A percentile compares a stretch with the other conserved stretches of the same genome.
These are phyloP conservation scores for Hippophae tibetana DNA, from an alignment of 306 rosid genomes.

Conservation along the genomic window DNA sequence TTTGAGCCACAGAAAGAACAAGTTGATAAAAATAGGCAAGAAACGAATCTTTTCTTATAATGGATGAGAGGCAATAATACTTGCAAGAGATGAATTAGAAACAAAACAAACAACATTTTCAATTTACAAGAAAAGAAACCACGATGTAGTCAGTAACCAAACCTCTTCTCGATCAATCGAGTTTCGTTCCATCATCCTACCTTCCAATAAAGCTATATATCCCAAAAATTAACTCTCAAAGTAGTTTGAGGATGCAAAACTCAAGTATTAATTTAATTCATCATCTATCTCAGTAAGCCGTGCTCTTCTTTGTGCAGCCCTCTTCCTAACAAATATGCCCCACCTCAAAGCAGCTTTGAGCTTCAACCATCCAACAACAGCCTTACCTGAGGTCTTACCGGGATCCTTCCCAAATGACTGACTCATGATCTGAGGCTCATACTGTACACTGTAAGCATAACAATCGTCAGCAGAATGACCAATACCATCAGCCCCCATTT, in stretches of 20 bases:
- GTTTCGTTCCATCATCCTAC: neutral
- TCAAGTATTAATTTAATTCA: constrained; percentile 4
- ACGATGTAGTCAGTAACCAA: too few relatives aligned
- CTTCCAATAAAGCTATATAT: neutral
- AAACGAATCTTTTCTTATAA: too few relatives aligned
- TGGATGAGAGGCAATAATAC: too few relatives aligned
- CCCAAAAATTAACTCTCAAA: neutral
- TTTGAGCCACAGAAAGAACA: too few relatives aligned
- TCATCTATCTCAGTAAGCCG: constrained; percentile 69
- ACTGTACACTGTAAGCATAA: constrained; percentile 41
- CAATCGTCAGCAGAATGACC: constrained; percentile 41
- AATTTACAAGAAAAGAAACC: too few relatives aligned
- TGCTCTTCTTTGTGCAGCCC: constrained; percentile 77
- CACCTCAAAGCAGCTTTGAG: constrained; percentile 87
- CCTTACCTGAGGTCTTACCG: constrained; percentile 54
- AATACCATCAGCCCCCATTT: constrained; percentile 27
- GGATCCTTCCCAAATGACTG: constrained; percentile 32
- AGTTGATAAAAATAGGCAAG: too few relatives aligned
- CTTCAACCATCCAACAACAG: constrained; percentile 87
- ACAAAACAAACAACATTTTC: too few relatives aligned
- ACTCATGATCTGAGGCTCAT: constrained; percentile 42
- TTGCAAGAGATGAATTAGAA: too few relatives aligned
- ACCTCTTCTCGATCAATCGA: too few relatives aligned
- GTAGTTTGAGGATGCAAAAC: too few relatives aligned
- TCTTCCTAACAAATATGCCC: constrained; percentile 76